Base-by-base conservation (phyloP, 2,329 filamentous ascomycete genomes). In the Neurospora crassa region DNA sequence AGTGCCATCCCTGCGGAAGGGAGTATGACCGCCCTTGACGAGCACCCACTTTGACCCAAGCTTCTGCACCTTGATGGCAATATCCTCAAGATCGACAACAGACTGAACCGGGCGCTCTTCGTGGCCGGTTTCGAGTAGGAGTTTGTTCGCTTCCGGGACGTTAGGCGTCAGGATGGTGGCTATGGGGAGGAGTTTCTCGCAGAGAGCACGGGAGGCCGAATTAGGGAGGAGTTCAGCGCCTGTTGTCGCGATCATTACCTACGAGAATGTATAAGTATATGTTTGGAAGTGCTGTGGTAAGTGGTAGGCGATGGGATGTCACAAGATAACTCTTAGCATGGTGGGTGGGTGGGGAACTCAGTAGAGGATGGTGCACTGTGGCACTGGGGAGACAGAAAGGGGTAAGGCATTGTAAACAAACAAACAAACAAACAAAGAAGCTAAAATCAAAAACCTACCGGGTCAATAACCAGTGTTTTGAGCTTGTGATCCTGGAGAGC, bases 181-280 rank as follows among this genome's bases (percentile, higher is more conserved):
- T 42, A 85, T 79, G 0, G 90, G 89, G 10, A 95, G 83, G 5
- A 96, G 81, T 14, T 86, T 81, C 16, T 83, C 79, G 68, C 87
- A 84, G 68, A 95, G 81, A 8, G 86, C 85, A 12, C 83, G 79
- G 41, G 93, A 83, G n/a, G 92, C 91, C 10, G 87, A 83, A 45
- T 85, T 79, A 0, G 90, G 89, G 20, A 95, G 85, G 1, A 96
- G 84, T 73, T 88, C 83, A 10, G 90, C 87, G 34, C 92, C 92
- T n/a, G 89, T 92, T 0, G 92, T 95, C 40, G 92, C 91, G 11
- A 97, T 88, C 94, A 98, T 97, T 71, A 98, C 94, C 93, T 96
- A 75, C 18, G 24, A 34, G 7, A 18, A n/a, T 37, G 29, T 63
- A 29, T 40, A 18, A 67, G n/a, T 16, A 42, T 37, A 53, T 63